Conservation (phyloP, 176 grass and related monocot species). For the Rhynchospora tenuis region DNA sequence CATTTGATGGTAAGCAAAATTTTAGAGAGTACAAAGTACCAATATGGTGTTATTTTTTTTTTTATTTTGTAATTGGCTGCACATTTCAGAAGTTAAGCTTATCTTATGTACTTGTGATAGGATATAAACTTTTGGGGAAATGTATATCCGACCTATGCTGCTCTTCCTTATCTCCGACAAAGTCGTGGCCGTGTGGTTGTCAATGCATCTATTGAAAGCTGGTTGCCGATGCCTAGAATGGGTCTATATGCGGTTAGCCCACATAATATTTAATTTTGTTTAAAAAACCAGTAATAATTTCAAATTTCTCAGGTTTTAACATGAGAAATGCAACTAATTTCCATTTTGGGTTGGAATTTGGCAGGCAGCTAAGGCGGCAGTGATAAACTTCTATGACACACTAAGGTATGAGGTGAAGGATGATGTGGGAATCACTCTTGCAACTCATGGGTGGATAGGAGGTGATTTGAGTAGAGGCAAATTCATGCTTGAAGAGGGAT, state of each 20-base stretch:
- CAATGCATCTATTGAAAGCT: conserved; percentile 77
- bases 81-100: neutral
- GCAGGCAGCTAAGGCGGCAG: conserved; percentile 78
- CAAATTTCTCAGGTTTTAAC: neutral
- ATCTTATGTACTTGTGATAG: conserved; percentile 10
- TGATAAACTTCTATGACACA: conserved; percentile 83
- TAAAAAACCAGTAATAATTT: neutral
- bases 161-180: conserved; percentile 61
- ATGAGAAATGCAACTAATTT: neutral
- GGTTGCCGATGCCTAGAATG: conserved; percentile 90
- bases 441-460: conserved; percentile 74
- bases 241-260: conserved; percentile 66
- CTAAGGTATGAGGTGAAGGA: conserved; percentile 73
- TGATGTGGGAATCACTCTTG: conserved; percentile 61
- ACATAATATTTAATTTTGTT: neutral
- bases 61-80: conserved; percentile 7
- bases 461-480: conserved; percentile 39
- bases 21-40: neutral
- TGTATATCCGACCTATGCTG: conserved; percentile 79
- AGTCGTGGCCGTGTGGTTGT: conserved; percentile 57
- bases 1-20: conserved; percentile 61
- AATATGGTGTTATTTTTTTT: too few species aligned
- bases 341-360: neutral
- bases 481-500: conserved; percentile 62
- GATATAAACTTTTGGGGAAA: conserved; percentile 97